Percentiles rank a stretch among this genome's conserved stretches.
phyloP scores from a whole-genome alignment of 2,329 filamentous ascomycete species.

The Botrytis hyacinthi region DNA sequence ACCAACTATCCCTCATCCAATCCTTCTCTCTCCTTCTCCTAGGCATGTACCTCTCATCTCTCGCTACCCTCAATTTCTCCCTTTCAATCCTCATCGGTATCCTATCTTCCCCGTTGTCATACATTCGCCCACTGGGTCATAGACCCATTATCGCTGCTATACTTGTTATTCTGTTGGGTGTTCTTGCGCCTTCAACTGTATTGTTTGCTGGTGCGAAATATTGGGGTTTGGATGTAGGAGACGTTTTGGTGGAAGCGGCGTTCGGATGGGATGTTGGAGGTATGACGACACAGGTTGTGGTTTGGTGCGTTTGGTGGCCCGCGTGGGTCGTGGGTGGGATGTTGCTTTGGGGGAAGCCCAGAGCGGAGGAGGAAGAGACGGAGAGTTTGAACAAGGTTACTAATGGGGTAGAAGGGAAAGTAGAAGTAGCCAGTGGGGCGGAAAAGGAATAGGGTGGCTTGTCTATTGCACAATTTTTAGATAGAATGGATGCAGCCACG shows the following conservation, averaged over 20 bases:
- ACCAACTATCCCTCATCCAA: conserved; percentile 77
- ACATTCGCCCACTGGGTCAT: conserved; percentile 54
- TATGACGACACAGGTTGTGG: conserved; percentile 81
- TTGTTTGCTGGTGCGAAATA: conserved; percentile 50
- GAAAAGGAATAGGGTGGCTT: not conserved
- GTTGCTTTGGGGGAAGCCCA: conserved; percentile 48
- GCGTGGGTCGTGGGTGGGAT: conserved; percentile 73
- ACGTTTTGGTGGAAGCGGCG: conserved; percentile 68
- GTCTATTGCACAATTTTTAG: not conserved
- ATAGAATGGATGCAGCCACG: not conserved
- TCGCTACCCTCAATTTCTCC: conserved; percentile 95
- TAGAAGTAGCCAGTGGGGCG: not conserved
- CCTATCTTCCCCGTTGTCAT: conserved; percentile 74
- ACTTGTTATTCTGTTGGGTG: conserved; percentile 53
- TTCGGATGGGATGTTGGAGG: conserved; percentile 90
- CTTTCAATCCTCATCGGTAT: conserved; percentile 83
- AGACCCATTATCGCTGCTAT: conserved; percentile 43
- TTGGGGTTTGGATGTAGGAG: conserved; percentile 50
- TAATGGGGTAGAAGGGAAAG: not conserved
- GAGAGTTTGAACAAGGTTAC: not conserved
- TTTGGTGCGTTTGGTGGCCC: conserved; percentile 97
- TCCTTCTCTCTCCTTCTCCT: conserved; percentile 90
- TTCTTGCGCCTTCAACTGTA: conserved; percentile 58
- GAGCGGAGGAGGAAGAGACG: conserved; percentile 10
- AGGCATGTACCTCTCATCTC: conserved; percentile 85